phyloP scores from a whole-genome alignment of 2,329 filamentous ascomycete species.

The Aureobasidium namibiae region DNA sequence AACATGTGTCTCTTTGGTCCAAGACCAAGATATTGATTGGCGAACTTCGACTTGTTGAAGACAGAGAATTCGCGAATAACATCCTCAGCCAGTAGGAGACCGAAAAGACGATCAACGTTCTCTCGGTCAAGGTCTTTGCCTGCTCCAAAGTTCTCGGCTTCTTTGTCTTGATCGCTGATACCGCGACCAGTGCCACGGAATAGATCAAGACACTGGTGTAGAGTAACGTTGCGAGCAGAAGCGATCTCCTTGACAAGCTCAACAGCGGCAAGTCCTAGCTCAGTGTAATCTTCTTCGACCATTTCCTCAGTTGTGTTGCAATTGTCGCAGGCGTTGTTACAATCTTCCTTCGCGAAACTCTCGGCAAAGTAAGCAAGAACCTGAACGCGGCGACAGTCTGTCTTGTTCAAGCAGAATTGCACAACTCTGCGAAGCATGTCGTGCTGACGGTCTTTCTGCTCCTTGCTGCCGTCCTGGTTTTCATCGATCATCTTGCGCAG shows the following conservation, averaged over 20 bases:
- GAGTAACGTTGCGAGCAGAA: constrained; percentile 48
- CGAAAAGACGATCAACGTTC: constrained; percentile 78
- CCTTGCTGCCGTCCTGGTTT: constrained; percentile 58
- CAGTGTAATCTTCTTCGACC: constrained; percentile 67
- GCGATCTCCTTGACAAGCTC: constrained; percentile 54
- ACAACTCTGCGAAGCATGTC: constrained; percentile 80
- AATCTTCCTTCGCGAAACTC: constrained; percentile 62
- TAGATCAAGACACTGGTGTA: constrained; percentile 76
- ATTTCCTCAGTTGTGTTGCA: constrained; percentile 67
- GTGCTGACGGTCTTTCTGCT: constrained; percentile 77
- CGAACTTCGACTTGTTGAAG: constrained; percentile 54
- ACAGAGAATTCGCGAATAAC: constrained; percentile 64
- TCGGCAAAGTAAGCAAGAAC: constrained; percentile 95
- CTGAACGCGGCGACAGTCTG: constrained; percentile 78
- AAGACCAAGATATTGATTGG: constrained; percentile 60
- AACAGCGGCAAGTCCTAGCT: constrained; percentile 64
- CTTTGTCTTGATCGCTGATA: constrained; percentile 43
- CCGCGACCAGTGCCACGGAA: constrained; percentile 62
- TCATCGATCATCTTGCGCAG: constrained; percentile 75
- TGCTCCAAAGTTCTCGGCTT: constrained; percentile 53
- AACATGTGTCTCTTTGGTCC: constrained; percentile 41
- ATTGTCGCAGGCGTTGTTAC: constrained; percentile 76
- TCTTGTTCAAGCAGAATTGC: constrained; percentile 81
- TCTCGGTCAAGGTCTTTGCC: constrained; percentile 63
- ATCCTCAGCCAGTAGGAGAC: constrained; percentile 63